Evolutionary conservation across 129 eudicot species (phyloP).

Genomic region (Escallonia herrerae): DNA sequence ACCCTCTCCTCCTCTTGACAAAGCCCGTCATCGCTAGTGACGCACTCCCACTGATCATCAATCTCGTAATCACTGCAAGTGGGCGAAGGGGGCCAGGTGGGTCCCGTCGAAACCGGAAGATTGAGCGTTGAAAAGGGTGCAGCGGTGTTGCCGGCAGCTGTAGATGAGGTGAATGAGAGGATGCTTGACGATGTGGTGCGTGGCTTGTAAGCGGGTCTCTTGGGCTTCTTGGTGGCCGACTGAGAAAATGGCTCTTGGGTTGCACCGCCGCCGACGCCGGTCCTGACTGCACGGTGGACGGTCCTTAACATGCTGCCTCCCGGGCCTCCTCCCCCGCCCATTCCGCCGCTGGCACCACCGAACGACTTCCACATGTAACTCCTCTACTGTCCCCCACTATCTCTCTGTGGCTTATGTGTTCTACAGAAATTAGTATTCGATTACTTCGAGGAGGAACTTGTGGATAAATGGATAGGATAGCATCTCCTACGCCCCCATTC

Average conservation of each 20-base stretch:
- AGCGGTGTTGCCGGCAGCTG: background rate
- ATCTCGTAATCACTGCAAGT: background rate
- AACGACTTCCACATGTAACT: background rate
- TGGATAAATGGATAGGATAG: too few relatives aligned
- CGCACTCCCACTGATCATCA: background rate
- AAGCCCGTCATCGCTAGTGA: too few relatives aligned
- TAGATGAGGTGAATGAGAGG: background rate
- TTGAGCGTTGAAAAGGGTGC: constrained; percentile 2
- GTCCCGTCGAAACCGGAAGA: constrained; percentile 21
- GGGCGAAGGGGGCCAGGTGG: constrained; percentile 7
- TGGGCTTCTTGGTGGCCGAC: background rate
- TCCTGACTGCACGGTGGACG: background rate
- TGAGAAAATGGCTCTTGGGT: background rate
- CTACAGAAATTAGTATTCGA: too few relatives aligned
- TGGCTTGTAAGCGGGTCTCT: background rate
- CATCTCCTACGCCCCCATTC: too few relatives aligned
- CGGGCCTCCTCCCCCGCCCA: background rate
- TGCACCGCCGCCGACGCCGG: background rate
- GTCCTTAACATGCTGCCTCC: background rate
- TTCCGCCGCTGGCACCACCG: background rate
- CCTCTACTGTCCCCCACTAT: background rate
- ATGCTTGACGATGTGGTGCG: background rate
- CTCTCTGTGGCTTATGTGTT: background rate
- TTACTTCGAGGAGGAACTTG: too few relatives aligned
- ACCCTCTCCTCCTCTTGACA: background rate